A percentile compares a stretch with the other conserved stretches of the same genome.
phyloP scores from a whole-genome alignment of 495 filamentous ascomycete species.

The Neurospora sp. region DNA sequence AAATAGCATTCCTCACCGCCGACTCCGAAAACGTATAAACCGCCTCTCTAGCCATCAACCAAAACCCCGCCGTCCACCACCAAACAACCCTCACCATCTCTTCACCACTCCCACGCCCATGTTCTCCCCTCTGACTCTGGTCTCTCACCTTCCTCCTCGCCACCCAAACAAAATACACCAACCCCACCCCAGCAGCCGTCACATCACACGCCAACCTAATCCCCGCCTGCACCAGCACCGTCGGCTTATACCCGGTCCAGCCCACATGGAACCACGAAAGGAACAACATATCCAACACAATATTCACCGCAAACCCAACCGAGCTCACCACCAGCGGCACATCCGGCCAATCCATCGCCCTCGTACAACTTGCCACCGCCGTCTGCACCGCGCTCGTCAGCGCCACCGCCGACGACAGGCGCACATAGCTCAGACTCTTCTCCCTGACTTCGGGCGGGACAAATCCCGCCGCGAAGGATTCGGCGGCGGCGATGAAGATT shows the following conservation, averaged over 20 bases:
- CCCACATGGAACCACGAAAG: slow-evolving; percentile 59
- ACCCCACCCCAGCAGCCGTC: slow-evolving; percentile 43
- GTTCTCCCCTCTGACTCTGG: neutral
- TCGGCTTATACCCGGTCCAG: slow-evolving; percentile 30
- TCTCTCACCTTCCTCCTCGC: slow-evolving; percentile 12
- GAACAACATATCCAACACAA: slow-evolving; percentile 58
- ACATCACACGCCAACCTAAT: slow-evolving; percentile 54
- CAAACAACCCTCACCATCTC: neutral
- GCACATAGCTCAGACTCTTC: slow-evolving; percentile 52
- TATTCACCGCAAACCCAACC: slow-evolving; percentile 54
- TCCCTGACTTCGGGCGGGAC: slow-evolving; percentile 49
- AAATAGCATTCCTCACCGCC: slow-evolving; percentile 56
- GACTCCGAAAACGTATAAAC: slow-evolving; percentile 49
- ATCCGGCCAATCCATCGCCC: slow-evolving; percentile 62
- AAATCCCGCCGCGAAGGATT: slow-evolving; percentile 48
- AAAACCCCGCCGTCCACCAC: neutral
- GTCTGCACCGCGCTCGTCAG: slow-evolving; percentile 55
- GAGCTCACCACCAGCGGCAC: slow-evolving; percentile 60
- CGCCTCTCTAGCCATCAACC: neutral
- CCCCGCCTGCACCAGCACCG: slow-evolving; percentile 51
- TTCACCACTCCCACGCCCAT: neutral
- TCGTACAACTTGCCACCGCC: slow-evolving; percentile 49
- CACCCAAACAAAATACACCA: slow-evolving; percentile 48
- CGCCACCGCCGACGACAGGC: slow-evolving; percentile 51
- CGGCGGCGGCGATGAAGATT: slow-evolving; percentile 46